These are phyloP conservation scores for Thymus quinquecostatus DNA, from an alignment of 257 asterid genomes.

Conservation along the genomic window DNA sequence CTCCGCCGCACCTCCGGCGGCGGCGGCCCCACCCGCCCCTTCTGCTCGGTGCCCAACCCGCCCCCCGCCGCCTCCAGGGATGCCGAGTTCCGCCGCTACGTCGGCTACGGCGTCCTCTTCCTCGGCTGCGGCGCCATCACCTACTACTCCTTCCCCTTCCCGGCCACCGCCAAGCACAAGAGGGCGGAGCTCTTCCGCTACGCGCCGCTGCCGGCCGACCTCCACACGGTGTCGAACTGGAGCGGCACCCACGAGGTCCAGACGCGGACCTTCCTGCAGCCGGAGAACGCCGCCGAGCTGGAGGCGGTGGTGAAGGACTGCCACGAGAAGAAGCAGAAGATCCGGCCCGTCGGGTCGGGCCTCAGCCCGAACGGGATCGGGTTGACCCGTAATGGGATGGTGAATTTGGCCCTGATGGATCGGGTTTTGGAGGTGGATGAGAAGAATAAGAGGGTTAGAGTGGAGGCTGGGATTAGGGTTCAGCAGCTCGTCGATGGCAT, in stretches of 20 bases:
- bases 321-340: constrained; percentile 66
- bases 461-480: constrained; percentile 92
- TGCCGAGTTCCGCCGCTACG: constrained; percentile 80
- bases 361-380: constrained; percentile 94
- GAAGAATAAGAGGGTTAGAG: constrained; percentile 82
- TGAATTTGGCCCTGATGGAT: constrained; percentile 93
- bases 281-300: constrained; percentile 64
- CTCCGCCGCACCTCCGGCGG: constrained; percentile 38
- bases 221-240: constrained; percentile 93
- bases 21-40: constrained; percentile 42
- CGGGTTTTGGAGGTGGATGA: constrained; percentile 85
- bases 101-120: constrained; percentile 80
- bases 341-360: constrained; percentile 94
- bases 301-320: constrained; percentile 60
- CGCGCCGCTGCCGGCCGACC: constrained; percentile 90
- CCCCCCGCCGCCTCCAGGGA: constrained; percentile 59
- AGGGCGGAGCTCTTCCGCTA: constrained; percentile 88
- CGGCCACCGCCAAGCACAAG: constrained; percentile 78
- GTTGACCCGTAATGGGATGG: constrained; percentile 82
- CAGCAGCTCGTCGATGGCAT: constrained; percentile 95
- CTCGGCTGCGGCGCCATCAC: constrained; percentile 85
- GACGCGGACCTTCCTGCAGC: constrained; percentile 82
- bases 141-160: constrained; percentile 86
- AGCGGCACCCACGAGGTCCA: constrained; percentile 97
- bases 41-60: constrained; percentile 45